Evolutionary conservation across 768 basidiomycete species (phyloP).

Genomic region (Paxillus ammoniavirescens): DNA sequence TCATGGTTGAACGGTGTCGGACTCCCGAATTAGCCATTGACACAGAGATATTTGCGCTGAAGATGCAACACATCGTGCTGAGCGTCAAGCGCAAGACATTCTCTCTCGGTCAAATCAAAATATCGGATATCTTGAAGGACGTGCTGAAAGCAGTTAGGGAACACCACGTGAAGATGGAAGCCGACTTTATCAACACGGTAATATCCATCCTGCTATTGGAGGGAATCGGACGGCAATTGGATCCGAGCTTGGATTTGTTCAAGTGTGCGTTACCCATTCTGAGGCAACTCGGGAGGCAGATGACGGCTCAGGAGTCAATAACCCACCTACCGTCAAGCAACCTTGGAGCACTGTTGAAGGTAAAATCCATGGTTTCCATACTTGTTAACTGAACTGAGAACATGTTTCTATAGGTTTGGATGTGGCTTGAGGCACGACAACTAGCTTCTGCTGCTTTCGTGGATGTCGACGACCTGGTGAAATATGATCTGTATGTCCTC

Average conservation of each 20-base stretch:
- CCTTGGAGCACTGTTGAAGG: slow-evolving; percentile 87
- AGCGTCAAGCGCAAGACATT: slow-evolving; percentile 96
- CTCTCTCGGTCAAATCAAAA: slow-evolving; percentile 94
- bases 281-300: slow-evolving; percentile 86
- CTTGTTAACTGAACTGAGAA: neutral
- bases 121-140: slow-evolving; percentile 88
- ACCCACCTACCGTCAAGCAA: slow-evolving; percentile 65
- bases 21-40: slow-evolving; percentile 89
- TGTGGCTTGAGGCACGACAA: slow-evolving; percentile 90
- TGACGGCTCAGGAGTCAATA: slow-evolving; percentile 72
- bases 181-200: slow-evolving; percentile 97
- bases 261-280: slow-evolving; percentile 94
- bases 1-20: slow-evolving; percentile 95
- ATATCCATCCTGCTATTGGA: slow-evolving; percentile 91
- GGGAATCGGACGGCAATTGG: slow-evolving; percentile 92
- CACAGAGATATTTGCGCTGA: slow-evolving; percentile 92
- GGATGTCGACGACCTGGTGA: slow-evolving; percentile 82
- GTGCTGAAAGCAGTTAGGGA: slow-evolving; percentile 82
- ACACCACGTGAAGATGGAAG: slow-evolving; percentile 98
- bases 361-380: slow-evolving; percentile 31
- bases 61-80: slow-evolving; percentile 95
- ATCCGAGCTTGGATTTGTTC: slow-evolving; percentile 91
- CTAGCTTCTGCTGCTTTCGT: slow-evolving; percentile 76
- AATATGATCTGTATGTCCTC: slow-evolving; percentile 77
- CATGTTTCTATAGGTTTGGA: slow-evolving; percentile 65